Evolutionary conservation across 306 rosid genomes (phyloP), one percentile per base, ranked within the genome.

Genomic region (Pyrus communis): DNA sequence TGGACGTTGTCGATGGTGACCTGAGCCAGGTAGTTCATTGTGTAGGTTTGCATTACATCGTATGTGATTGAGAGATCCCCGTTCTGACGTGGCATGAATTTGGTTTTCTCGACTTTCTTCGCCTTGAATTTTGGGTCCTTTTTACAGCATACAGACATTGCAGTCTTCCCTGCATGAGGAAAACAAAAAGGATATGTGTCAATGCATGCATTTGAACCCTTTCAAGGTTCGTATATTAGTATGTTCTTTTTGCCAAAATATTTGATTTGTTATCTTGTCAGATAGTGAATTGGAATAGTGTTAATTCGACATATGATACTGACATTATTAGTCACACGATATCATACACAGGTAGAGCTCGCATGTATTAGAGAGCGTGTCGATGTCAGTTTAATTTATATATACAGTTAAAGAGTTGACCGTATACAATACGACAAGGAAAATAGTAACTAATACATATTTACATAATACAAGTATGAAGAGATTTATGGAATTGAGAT

Each of bases 11-110:
- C 97, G 2, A 94, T 82, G 61, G 89, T 91, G 1, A 94, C 83
- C 49, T 94, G 95, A 2, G 76, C 97, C 0, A 78, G 83, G 75
- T 94, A 94, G 88, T 61, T 94, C 28, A 49, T 82, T 19, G 81
- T 28, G 67, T 43, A 85, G 11, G 97, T 79, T 82, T 94, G 91
- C 28, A 91, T 67, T 7, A 88, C 78, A 17, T 94, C 97, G 51
- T 81, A 94, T n/a, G 86, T 63, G 21, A 93, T 80, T n/a, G 88
- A 87, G 33, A 93, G 75, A 46, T 95, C 97, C 1, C 97, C 96
- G 0, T 81, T 25, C 9, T 84, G 85, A 9, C 90, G 89, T 3
- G 93, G 88, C 19, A 81, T 72, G 79, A 80, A 95, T 78, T 88
- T 90, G 0, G 83, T 84, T 75, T 75, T 84, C 72, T 78, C 85